Base-by-base conservation (phyloP, 352 stramenopile species). In the Elongisporangium undulatum region DNA sequence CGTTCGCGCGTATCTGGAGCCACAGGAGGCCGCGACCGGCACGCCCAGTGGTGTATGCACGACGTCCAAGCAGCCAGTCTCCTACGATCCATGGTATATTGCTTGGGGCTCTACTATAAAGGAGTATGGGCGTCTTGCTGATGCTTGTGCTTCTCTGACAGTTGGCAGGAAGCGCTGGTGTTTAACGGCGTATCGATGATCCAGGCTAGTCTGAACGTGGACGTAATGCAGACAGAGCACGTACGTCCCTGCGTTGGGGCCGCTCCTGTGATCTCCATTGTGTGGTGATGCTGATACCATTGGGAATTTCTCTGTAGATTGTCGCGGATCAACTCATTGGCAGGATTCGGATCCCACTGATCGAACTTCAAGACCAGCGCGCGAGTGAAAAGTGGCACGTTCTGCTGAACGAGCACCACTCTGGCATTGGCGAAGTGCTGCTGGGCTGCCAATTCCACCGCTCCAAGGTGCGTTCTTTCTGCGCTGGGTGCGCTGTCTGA, bases 161-260 rank as follows among this genome's bases (percentile, higher is more conserved):
- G 63, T 49, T 89, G 79, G 79, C 72, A 71, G 49, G 77, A 87
- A 26, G 48, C 53, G 13, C 20, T 89, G 15, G 52, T 68, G 45
- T 87, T 89, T 57, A 55, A 80, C 38, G 70, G 68, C 0, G 68
- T 89, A 5, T 63, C 70, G 17, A 70, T 74, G 17, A 69, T 82
- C 5, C 64, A 78, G 20, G 77, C 74, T 20, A 64, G 65, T 16
- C 15, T 89, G 2, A 56, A 67, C 23, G 34, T 86, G 9, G 79
- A 89, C 17, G 62, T 89, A 7, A 75, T 89, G 73, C 79, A 89
- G 58, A 77, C 87, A 51, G 79, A 89, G 49, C 64, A 64, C 5
- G 69, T 74, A 56, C 39, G 65, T 49, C 38, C 20, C 4, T 12
- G 9, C 39, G 2, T 29, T 3, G 19, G 4, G 3, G 23, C 23